These are phyloP conservation scores for Zea mays DNA, from an alignment of 176 grass and related monocot species.

Conservation along the genomic window Zm-B73-REFERENCE-NAM-5.0 NC_050102.1:18651001-18651500, in stretches of 20 bases:
- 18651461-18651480: too few relatives aligned
- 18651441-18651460: too few relatives aligned
- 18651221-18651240: conserved; percentile 19
- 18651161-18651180: background rate
- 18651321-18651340: background rate
- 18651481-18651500: too few relatives aligned
- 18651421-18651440: too few relatives aligned
- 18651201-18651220: conserved; percentile 15
- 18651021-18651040: conserved; percentile 7
- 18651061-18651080: conserved; percentile 24
- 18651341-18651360: background rate
- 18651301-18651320: background rate
- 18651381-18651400: too few relatives aligned
- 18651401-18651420: too few relatives aligned
- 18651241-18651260: background rate
- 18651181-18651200: background rate
- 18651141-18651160: conserved; percentile 46
- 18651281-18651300: background rate
- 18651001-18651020: conserved; percentile 36
- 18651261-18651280: background rate
- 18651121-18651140: conserved; percentile 84
- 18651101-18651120: conserved; percentile 98
- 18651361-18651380: too few relatives aligned
- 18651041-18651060: background rate
- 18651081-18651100: conserved; percentile 91